Percentiles rank a stretch among this genome's conserved stretches.
Conservation (phyloP, 2,329 filamentous ascomycete genomes). For the Colletotrichum phormii region DNA sequence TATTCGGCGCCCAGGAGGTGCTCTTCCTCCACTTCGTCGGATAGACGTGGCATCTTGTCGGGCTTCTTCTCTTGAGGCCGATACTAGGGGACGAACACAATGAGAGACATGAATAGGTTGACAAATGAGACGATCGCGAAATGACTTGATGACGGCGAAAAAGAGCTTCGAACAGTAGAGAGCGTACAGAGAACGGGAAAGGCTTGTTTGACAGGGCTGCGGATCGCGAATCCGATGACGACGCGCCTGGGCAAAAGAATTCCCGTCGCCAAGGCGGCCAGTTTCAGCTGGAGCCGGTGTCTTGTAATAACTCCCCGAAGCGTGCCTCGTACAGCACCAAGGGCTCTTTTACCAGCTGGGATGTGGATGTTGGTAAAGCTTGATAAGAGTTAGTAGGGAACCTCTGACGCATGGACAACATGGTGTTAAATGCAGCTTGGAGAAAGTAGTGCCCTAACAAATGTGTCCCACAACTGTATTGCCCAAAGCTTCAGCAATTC, state of each 20-base stretch:
- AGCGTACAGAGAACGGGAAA: background rate
- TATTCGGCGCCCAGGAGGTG: slow-evolving; percentile 12
- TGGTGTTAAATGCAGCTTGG: rapidly evolving
- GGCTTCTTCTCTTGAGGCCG: background rate
- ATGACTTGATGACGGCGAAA: background rate
- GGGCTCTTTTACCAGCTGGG: background rate
- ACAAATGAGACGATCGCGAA: background rate
- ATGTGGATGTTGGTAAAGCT: background rate
- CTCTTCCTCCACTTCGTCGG: slow-evolving; percentile 14
- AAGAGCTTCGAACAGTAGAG: background rate
- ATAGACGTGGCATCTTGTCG: slow-evolving; percentile 10
- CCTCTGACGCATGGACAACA: background rate
- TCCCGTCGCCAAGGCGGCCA: background rate
- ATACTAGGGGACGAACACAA: background rate
- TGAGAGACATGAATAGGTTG: background rate
- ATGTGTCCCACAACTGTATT: too few relatives aligned
- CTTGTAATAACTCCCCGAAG: background rate
- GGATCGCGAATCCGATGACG: background rate
- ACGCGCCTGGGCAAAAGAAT: background rate
- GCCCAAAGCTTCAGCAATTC: too few relatives aligned
- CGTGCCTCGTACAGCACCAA: background rate
- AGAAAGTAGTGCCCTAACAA: background rate
- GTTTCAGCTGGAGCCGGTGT: slow-evolving; percentile 2
- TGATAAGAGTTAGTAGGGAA: background rate
- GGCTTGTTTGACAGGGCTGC: background rate